Evolutionary conservation across 257 asterid species (phyloP), one percentile per base, ranked within the genome.

Genomic region (Solanum chiquidenum): DNA sequence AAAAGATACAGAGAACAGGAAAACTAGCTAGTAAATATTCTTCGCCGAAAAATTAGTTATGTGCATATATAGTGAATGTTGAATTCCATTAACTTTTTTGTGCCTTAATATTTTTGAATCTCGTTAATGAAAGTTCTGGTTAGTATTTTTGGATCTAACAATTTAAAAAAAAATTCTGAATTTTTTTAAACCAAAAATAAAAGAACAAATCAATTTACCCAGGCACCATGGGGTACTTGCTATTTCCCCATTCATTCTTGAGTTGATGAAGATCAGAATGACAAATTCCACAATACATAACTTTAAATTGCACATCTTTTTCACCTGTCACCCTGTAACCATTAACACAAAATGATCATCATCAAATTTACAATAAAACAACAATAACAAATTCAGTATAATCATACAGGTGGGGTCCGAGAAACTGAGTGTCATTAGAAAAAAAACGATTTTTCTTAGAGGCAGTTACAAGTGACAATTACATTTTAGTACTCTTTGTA

Each of bases 261-360:
- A 40, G 46, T 40, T 40, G 46, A 40, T 40, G 46, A 40, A 40
- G 46, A 40, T 40, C 46, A 40, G 46, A 40, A 40, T 40, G 46
- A 40, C 46, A 40, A 9, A 40, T 40, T 40, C 46, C 46, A 9
- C 46, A 40, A 40, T 40, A 10, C 46, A 40, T 40, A 40, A 40
- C 46, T 40, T 40, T 40, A 40, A 40, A 40, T 40, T 27, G 92
- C 83, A 92, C 92, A 87, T 92, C 93, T 12, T 46, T 75, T 84
- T 90, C 93, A 9, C 95, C 93, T 0, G 93, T 90, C 1, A 85
- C 89, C 83, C 95, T 92, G 86, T 85, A 84, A 1, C 9, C 88
- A 86, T 71, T 35, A 20, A 64, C 42, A 55, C 18, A 58, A 25
- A 37, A 0, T 42, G 49, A 42, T 42, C 49, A 6, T 37, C 5